Base-by-base conservation (phyloP, 148 eudicot species). In the Fallopia convolvulus region DNA sequence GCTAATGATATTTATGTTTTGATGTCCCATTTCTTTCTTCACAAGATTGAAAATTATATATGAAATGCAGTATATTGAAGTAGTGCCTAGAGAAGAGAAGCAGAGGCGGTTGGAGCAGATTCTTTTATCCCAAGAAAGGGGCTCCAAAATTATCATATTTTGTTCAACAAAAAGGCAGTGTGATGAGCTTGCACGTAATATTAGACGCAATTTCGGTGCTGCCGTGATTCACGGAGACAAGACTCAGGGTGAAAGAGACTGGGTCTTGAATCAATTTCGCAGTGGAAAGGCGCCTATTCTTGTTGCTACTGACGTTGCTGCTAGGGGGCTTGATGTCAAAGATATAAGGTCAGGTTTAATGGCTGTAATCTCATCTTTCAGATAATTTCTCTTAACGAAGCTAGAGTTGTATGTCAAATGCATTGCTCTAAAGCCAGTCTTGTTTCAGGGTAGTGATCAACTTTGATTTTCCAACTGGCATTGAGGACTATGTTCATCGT, bases 221-320 rank as follows among this genome's bases (percentile, higher is more conserved):
- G 97, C 99, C 61, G 97, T 90, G 66, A 95, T 95, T 71, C 99
- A 95, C 60, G 99, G 99, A 60, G 99, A 95, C 89, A 95, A 95
- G 82, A 86, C 90, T 81, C 99, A 95, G 88, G 82, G 78, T 68
- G 99, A 95, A 83, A 89, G 99, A 83, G 99, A 95, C 80, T 87
- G 80, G 83, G 99, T 92, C 33, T 83, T 95, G 78, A 92, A 86
- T 85, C 94, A 95, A 74, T 95, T 95, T 66, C 97, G 99, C 23
- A 68, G 83, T 68, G 99, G 99, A 32, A 85, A 88, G 76, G 82
- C 88, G 53, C 97, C 99, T 7, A 82, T 95, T 78, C 86, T 95
- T 76, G 91, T 95, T 83, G 99, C 99, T 63, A 95, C 99, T 72
- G 99, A 95, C 81, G 99, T 95, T 86, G 99, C 99, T 79, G 99